Base-by-base conservation (phyloP, 1,284 basidiomycete genomes). In the Earliella scabrosa region DNA sequence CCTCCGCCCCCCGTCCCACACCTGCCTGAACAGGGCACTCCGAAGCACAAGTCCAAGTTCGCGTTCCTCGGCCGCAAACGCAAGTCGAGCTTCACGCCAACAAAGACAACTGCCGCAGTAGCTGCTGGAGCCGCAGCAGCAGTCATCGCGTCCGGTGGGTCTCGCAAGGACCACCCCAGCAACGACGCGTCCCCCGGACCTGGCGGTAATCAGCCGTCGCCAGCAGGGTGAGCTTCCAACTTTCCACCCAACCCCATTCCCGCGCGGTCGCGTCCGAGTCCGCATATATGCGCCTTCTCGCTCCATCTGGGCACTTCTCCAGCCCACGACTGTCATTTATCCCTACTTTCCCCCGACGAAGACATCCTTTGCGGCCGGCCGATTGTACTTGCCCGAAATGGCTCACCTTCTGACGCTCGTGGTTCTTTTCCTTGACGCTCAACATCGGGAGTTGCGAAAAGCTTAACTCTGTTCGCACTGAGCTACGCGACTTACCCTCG, bases 11-110 rank as follows among this genome's bases (percentile, higher is more conserved):
- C 65, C 18, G 39, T 59, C 14, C 68, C 61, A 7, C 58, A 46
- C 34, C 61, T 44, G 4, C 40, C 58, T 9, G 59, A 59, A 2
- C 45, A 52, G 4, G 40, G 51, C 24, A 59, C 65, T 13, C 60
- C 66, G 23, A 69, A 69, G 53, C 39, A 48, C n/a, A 67, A 63
- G 54, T 50, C 61, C 52, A 70, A 65, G 56, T 60, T 70, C 38
- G 58, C 60, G 0, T 68, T 71, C 44, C 64, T 71, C 50, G 63
- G 54, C 10, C 66, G 68, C 48, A 70, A 60, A 56, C 56, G 67
- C 16, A 70, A 70, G 53, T 63, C 63, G 35, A 66, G 65, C 40
- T 59, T 63, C 32, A 65, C 67, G 10, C 66, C 63, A 11, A 56
- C 65, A 16, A 60, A 58, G 16, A 41, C 49, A 3, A 47, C 21